Percentiles rank a stretch among this genome's conserved stretches.
Conservation (phyloP, 768 basidiomycete species). For the Pulveroboletus sp. region DNA sequence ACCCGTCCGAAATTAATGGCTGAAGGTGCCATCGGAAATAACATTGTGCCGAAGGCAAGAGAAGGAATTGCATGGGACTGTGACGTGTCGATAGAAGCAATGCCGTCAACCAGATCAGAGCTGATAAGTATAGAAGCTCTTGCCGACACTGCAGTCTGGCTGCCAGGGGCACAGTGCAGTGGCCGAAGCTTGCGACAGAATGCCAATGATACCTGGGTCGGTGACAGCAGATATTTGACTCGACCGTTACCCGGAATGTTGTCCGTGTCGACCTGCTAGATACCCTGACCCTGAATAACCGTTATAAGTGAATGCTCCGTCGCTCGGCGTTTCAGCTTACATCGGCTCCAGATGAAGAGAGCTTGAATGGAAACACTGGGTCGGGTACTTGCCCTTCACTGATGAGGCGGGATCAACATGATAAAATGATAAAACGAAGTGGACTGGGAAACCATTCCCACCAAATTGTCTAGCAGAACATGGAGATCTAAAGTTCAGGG, state of each 20-base stretch:
- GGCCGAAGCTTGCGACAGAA: background rate
- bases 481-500: background rate
- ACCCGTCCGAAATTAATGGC: background rate
- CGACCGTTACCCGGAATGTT: background rate
- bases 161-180: background rate
- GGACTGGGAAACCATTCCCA: conserved; percentile 40
- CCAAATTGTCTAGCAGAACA: conserved; percentile 18
- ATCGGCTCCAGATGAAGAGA: conserved; percentile 33
- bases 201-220: background rate
- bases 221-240: background rate
- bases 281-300: background rate
- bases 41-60: background rate
- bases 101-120: background rate
- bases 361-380: conserved; percentile 45
- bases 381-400: conserved; percentile 31
- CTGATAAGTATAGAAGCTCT: background rate
- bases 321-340: no score
- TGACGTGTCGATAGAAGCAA: background rate
- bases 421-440: conserved; percentile 32
- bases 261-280: background rate
- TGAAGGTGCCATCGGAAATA: background rate
- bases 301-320: background rate
- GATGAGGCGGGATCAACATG: conserved; percentile 40
- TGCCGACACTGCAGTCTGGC: background rate
- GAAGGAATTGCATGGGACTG: background rate